phyloP scores from a whole-genome alignment of 139 green algal species.

The Chlamydomonas sphaeroides region DNA sequence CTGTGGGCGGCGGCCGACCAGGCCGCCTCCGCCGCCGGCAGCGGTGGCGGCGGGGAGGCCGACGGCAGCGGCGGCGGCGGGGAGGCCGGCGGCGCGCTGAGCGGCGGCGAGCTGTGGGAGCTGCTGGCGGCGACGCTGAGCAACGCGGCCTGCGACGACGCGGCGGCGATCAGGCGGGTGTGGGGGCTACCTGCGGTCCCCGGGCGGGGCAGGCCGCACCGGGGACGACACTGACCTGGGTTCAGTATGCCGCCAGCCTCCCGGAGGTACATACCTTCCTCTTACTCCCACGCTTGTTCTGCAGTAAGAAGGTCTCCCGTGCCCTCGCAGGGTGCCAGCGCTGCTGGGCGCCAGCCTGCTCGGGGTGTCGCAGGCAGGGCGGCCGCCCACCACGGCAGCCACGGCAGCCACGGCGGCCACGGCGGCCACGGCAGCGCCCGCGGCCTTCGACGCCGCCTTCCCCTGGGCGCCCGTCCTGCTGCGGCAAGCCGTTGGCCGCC shows the following conservation, averaged over 20 bases:
- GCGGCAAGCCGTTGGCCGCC: not conserved
- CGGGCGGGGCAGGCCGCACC: not conserved
- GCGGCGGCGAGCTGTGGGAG: not conserved
- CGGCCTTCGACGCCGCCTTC: not conserved
- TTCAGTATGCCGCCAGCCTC: too few relatives aligned
- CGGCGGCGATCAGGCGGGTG: not conserved
- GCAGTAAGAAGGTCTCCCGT: too few relatives aligned
- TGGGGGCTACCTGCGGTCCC: too few relatives aligned
- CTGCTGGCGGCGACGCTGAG: conserved; percentile 13
- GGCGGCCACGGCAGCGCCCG: not conserved
- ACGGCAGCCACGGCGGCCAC: not conserved
- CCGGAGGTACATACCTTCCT: too few relatives aligned
- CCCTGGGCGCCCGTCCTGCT: conserved; percentile 1
- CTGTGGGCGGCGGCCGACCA: not conserved
- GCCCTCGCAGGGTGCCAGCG: not conserved
- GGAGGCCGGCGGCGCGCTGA: not conserved
- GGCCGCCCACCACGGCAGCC: too few relatives aligned
- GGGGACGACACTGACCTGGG: not conserved
- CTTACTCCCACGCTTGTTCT: not conserved
- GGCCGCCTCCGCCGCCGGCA: too few relatives aligned
- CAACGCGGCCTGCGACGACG: conserved; percentile 17
- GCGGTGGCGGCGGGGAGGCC: not conserved
- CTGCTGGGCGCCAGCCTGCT: conserved; percentile 15
- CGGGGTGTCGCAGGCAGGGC: too few relatives aligned
- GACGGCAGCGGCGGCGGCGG: not conserved